phyloP scores from a whole-genome alignment of 495 filamentous ascomycete species.

The Aspergillus sclerotiicarbonarius region DNA sequence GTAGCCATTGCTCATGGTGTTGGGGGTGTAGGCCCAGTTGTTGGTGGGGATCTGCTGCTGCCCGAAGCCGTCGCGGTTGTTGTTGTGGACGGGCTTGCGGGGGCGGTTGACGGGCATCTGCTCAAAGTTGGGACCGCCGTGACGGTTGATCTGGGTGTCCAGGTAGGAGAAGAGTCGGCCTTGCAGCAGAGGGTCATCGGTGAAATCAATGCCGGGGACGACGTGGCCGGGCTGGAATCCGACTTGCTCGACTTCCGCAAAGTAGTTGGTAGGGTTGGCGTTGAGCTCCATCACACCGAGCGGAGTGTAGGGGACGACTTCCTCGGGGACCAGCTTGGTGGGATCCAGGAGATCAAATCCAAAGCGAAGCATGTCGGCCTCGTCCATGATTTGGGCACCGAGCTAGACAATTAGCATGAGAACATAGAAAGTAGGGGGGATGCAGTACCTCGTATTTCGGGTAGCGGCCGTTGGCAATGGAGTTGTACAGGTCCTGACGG shows the following conservation, averaged over 20 bases:
- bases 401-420: slow-evolving; percentile 28
- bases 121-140: slow-evolving; percentile 69
- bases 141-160: slow-evolving; percentile 67
- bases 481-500: slow-evolving; percentile 65
- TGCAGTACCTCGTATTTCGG: slow-evolving; percentile 62
- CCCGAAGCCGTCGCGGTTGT: slow-evolving; percentile 43
- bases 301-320: slow-evolving; percentile 59
- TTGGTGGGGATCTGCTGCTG: slow-evolving; percentile 3
- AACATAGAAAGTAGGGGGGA: neutral
- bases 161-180: slow-evolving; percentile 70
- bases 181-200: slow-evolving; percentile 67
- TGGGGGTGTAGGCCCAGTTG: slow-evolving; percentile 4
- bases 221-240: slow-evolving; percentile 48
- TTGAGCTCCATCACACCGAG: slow-evolving; percentile 65
- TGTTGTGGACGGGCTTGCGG: slow-evolving; percentile 61
- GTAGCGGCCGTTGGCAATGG: slow-evolving; percentile 60
- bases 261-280: slow-evolving; percentile 68
- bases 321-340: slow-evolving; percentile 70
- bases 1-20: neutral
- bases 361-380: slow-evolving; percentile 58
- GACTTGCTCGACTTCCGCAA: slow-evolving; percentile 70
- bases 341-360: slow-evolving; percentile 70
- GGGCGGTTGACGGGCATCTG: slow-evolving; percentile 71
- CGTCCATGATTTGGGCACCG: slow-evolving; percentile 67
- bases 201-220: slow-evolving; percentile 67